These are phyloP conservation scores for Vararia minispora DNA, from an alignment of 768 basidiomycete species.

Conservation along the genomic window DNA sequence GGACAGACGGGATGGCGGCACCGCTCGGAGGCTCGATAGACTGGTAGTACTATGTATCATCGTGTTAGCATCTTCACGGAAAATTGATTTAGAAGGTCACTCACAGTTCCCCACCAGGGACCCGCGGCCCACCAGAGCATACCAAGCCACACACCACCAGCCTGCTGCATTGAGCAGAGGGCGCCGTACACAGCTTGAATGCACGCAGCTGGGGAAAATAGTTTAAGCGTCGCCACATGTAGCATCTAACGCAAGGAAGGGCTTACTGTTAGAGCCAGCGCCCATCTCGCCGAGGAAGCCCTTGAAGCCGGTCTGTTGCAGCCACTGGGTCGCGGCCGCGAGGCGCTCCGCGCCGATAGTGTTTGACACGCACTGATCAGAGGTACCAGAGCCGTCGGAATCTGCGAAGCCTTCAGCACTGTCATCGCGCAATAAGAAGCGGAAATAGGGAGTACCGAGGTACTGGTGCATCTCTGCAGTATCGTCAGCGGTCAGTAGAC, in stretches of 20 bases:
- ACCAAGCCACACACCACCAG: constrained; percentile 50
- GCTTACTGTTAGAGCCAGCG: constrained; percentile 27
- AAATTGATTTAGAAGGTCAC: constrained; percentile 15
- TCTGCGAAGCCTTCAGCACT: too few relatives aligned
- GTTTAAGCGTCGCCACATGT: constrained; percentile 9
- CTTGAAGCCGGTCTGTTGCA: constrained; percentile 46
- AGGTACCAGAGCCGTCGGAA: constrained; percentile 49
- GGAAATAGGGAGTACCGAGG: too few relatives aligned
- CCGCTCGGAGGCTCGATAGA: constrained; percentile 53
- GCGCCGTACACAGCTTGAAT: constrained; percentile 42
- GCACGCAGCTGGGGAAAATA: constrained; percentile 21
- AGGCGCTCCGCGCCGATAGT: constrained; percentile 52
- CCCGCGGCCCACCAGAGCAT: constrained; percentile 51
- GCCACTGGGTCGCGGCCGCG: constrained; percentile 44
- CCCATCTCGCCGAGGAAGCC: constrained; percentile 59
- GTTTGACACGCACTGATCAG: constrained; percentile 39
- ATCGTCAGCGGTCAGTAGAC: not conserved
- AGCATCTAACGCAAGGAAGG: constrained; percentile 10
- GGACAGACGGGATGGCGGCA: constrained; percentile 36
- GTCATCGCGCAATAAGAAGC: too few relatives aligned
- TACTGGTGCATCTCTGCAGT: constrained; percentile 59
- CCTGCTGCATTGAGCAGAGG: constrained; percentile 46
- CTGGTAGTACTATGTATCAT: constrained; percentile 36
- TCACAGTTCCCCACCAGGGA: constrained; percentile 47
- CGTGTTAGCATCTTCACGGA: constrained; percentile 7